Evolutionary conservation across 306 rosid species (phyloP).

Genomic region (Luffa aegyptiaca): DNA sequence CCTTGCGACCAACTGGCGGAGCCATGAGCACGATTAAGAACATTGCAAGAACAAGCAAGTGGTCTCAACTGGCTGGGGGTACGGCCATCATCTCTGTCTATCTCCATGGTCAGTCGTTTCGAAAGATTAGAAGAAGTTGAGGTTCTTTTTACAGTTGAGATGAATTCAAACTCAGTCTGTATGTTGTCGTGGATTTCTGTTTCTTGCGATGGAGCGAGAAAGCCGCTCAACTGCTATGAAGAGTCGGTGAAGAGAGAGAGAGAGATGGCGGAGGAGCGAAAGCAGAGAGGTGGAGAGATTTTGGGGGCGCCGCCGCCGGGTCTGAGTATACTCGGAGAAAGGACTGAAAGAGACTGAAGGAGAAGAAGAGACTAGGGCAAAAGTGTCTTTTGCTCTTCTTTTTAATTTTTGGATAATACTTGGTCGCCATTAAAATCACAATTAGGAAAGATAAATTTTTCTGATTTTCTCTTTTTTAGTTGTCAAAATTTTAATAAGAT

Average conservation of each 20-base stretch:
- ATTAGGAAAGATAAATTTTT: too few species aligned
- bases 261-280: background rate
- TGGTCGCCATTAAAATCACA: too few species aligned
- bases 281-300: background rate
- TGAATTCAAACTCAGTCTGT: background rate
- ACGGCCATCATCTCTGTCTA: conserved; percentile 60
- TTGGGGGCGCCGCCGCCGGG: background rate
- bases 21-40: conserved; percentile 84
- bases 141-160: background rate
- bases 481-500: too few species aligned
- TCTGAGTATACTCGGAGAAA: background rate
- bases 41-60: conserved; percentile 54
- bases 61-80: conserved; percentile 73
- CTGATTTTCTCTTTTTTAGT: too few species aligned
- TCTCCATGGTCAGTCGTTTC: conserved; percentile 29
- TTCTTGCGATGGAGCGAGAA: background rate
- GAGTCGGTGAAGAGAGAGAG: background rate
- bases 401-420: too few species aligned
- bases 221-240: background rate
- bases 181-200: background rate
- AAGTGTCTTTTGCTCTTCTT: background rate
- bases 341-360: background rate
- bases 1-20: conserved; percentile 92
- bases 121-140: background rate
- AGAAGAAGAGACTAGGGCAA: background rate